Percentiles rank a stretch among this genome's conserved stretches.
These are phyloP conservation scores for Nigrospora sphaerica DNA, from an alignment of 2,329 filamentous ascomycete species.

Conservation along the genomic window DNA sequence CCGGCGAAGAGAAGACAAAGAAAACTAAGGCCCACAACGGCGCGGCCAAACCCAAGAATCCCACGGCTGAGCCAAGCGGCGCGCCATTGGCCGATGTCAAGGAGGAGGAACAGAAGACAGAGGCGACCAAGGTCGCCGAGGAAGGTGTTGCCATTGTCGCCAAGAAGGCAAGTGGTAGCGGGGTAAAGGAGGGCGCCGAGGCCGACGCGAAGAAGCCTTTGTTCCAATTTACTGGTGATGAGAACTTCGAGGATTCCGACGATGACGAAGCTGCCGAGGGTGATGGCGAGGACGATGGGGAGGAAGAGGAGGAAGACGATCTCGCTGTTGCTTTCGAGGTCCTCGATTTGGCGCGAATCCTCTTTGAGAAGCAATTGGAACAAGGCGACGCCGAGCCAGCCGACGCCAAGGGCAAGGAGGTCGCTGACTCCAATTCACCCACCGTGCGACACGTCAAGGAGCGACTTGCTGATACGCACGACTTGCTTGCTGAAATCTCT, in stretches of 20 bases:
- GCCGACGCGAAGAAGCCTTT: constrained; percentile 60
- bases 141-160: constrained; percentile 36
- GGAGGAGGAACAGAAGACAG: constrained; percentile 27
- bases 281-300: constrained; percentile 33
- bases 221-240: constrained; percentile 91
- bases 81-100: constrained; percentile 19
- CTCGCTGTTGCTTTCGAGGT: constrained; percentile 76
- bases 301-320: constrained; percentile 57
- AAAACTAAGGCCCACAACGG: constrained; percentile 31
- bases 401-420: constrained; percentile 36
- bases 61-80: constrained; percentile 28
- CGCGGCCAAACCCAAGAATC: constrained; percentile 28
- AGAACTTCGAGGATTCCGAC: constrained; percentile 83
- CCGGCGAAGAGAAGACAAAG: constrained; percentile 48
- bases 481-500: constrained; percentile 92
- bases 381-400: constrained; percentile 26
- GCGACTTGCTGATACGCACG: constrained; percentile 85
- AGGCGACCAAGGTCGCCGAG: constrained; percentile 35
- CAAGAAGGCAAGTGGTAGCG: constrained; percentile 33
- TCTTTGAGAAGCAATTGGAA: constrained; percentile 51
- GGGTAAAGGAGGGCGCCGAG: constrained; percentile 26
- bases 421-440: constrained; percentile 30
- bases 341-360: constrained; percentile 68
- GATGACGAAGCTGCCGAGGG: constrained; percentile 53
- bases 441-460: constrained; percentile 62